These are phyloP conservation scores for Acer saccharum DNA, from an alignment of 345 rosid species.

Conservation along the genomic window DNA sequence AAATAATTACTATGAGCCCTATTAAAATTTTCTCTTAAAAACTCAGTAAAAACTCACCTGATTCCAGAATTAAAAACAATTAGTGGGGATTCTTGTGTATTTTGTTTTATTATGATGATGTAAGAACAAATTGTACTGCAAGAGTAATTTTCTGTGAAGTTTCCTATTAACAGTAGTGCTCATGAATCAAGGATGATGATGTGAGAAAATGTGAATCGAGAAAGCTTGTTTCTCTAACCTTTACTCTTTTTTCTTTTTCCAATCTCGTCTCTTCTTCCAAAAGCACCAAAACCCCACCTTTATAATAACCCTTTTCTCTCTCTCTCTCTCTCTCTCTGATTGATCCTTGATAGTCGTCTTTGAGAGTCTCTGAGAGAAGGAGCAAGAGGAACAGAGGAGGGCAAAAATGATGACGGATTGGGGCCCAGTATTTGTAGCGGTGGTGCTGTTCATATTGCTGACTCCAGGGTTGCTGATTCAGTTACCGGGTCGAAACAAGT, in stretches of 20 bases:
- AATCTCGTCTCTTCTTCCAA: slow-evolving; percentile 25
- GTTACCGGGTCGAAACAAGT: slow-evolving; percentile 57
- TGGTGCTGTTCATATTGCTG: slow-evolving; percentile 73
- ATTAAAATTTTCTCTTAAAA: too few relatives aligned
- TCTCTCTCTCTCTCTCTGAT: background rate
- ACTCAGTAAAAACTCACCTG: too few relatives aligned
- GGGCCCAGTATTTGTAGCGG: slow-evolving; percentile 94
- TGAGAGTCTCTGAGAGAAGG: background rate
- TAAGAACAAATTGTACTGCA: background rate
- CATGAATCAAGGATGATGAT: background rate
- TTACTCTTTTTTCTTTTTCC: slow-evolving; percentile 33
- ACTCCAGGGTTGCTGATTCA: slow-evolving; percentile 87
- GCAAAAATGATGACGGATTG: slow-evolving; percentile 67
- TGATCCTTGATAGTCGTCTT: background rate
- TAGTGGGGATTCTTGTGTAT: too few relatives aligned
- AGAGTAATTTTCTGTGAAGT: background rate
- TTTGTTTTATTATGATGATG: too few relatives aligned
- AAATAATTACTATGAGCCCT: too few relatives aligned
- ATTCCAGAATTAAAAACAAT: too few relatives aligned
- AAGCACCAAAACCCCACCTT: slow-evolving; percentile 24
- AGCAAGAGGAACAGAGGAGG: background rate
- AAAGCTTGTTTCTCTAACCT: slow-evolving; percentile 33
- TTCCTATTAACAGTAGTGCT: slow-evolving; percentile 3
- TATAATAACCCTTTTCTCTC: slow-evolving; percentile 10
- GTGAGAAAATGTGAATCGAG: slow-evolving; percentile 15